Base-by-base conservation (phyloP, 2,329 filamentous ascomycete species). In the Cephalotrichum gorgonifer region DNA sequence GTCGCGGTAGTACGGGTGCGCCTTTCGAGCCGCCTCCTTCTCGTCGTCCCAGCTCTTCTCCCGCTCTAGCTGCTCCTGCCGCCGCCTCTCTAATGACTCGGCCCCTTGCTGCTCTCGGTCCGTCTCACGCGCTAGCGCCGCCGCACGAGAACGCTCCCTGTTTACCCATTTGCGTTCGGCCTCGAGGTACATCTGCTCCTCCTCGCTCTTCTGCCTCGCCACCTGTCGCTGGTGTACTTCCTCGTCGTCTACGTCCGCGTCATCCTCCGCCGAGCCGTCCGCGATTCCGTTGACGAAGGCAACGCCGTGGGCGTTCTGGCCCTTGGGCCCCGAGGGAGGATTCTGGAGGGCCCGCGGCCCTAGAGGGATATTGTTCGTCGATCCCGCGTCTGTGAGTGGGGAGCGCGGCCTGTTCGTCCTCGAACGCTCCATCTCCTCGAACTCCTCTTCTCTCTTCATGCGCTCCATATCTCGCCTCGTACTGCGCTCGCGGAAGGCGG, bases 131-230 rank as follows among this genome's bases (percentile, higher is more conserved):
- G 95, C 86, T 22, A 96, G 71, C 0, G 93, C 91, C 4, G 88
- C 86, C 14, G 87, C 85, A 38, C 88, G 79, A 52, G 86, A 86
- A 48, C 85, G 80, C 64, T 98, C 93, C 42, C 90, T 81, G 62
- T 94, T 95, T 25, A 88, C 73, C 91, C 91, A 97, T 53, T 88
- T 84, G 27, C 88, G 81, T 62, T 96, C 88, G 41, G 90, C 85
- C 57, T 95, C 90, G 0, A 86, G 72, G 61, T 88, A 96, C 43
- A 80, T 72, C 60, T 90, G 88, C 44, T 96, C 86, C 0, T 81
- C 75, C 22, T 96, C 89, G 0, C 82, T 74, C 31, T 85, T 76
- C 55, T 83, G 81, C 64, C 88, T 90, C 23, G 79, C 77, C 54
- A 80, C 68, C 17, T 85, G 79, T 43, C 89, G 77, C 26, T 75